Base-by-base conservation (phyloP, 768 basidiomycete species). In the Agaricus blazei region DNA sequence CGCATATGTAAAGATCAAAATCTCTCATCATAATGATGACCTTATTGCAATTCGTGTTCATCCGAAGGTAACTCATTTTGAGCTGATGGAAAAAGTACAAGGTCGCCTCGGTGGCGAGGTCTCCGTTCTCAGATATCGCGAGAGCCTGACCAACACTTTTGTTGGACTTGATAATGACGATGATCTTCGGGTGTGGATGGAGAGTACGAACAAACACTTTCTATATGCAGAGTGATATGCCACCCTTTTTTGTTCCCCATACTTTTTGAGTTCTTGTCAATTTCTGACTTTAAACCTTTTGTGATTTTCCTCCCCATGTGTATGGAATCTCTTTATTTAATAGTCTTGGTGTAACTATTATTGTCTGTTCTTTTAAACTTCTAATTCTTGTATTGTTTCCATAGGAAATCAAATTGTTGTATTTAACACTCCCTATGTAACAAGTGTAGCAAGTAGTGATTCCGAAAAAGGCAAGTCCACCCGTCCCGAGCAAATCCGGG, bases 1-100 rank as follows among this genome's bases (percentile, higher is more conserved):
- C 12, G 90, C 95, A 24, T 98, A 94, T 71, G 81, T 98, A 61
- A 99, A 98, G 74, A 97, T 99, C 74, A 99, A 99, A 73, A 93
- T 99, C 44, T 97, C 97, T 68, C 91, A 97, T 72, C 83, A 78
- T 87, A 54, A 87, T 93, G 95, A 98, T 66, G 97, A 99, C 68
- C 75, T 98, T 52, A 93, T 98, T 59, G 97, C 97, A 3, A 97
- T 98, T 54, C 86, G 97, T 12, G 96, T 98, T 28, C 94, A 96
- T 66, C 97, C 97, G 24, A 83, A 80, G 50, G 94, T 98, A 40
- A 84, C 89, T 7, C 88, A 90, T 64, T 74, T 71, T 9, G 93
- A 96, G 64, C 76, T 99, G 58, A 86, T 97, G 78, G 90, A 85
- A 49, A 99, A 98, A 73, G 90, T 98, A 34, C 85, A 92, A 63